Evolutionary conservation across 2,329 filamentous ascomycete genomes (phyloP).

Genomic region (Ascochyta viciae-villosae): DNA sequence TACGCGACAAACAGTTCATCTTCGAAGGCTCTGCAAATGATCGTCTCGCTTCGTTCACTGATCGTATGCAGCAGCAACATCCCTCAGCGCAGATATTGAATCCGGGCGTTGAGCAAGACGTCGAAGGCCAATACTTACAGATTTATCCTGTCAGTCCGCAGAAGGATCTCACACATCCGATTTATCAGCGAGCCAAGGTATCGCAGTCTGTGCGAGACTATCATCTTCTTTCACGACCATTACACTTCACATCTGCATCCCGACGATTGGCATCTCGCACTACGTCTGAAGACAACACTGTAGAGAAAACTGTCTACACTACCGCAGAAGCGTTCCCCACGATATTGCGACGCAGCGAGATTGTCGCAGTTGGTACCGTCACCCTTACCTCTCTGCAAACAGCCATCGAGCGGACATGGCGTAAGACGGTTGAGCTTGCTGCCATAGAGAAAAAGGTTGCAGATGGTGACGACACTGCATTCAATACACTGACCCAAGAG

Average conservation of each 20-base stretch:
- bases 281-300: conserved; percentile 72
- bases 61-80: conserved; percentile 90
- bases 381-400: conserved; percentile 79
- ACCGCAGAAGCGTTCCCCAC: conserved; percentile 90
- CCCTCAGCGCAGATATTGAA: conserved; percentile 83
- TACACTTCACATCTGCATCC: conserved; percentile 77
- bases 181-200: conserved; percentile 88
- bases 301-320: conserved; percentile 84
- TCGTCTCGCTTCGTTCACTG: conserved; percentile 80
- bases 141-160: conserved; percentile 82
- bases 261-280: conserved; percentile 73
- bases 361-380: conserved; percentile 72
- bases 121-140: conserved; percentile 89
- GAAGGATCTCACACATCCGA: conserved; percentile 79
- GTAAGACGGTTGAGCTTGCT: conserved; percentile 87
- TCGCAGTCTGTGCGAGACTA: conserved; percentile 86
- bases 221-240: conserved; percentile 78
- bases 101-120: conserved; percentile 72
- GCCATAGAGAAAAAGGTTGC: conserved; percentile 75
- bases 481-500: conserved; percentile 75
- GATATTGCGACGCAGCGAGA: conserved; percentile 85
- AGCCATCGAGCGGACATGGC: conserved; percentile 86
- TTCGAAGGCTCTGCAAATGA: conserved; percentile 84
- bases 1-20: conserved; percentile 91
- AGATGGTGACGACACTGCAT: conserved; percentile 74